phyloP scores from a whole-genome alignment of 352 stramenopile species.

The Phytophthora idaei region DNA sequence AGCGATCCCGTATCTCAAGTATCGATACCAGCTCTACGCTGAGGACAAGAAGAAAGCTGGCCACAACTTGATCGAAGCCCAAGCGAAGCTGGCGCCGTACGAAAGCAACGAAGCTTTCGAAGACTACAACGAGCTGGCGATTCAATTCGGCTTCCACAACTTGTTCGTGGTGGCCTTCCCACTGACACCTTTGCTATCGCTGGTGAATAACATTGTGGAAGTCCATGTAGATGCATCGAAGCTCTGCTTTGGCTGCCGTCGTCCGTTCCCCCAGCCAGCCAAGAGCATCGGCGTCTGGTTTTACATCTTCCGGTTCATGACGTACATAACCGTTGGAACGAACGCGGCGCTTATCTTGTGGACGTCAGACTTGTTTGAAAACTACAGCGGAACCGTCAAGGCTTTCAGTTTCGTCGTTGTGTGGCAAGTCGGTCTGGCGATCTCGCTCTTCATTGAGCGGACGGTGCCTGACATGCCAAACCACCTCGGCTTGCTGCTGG shows the following conservation, averaged over 20 bases:
- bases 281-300: conserved; percentile 93
- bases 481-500: conserved; percentile 49
- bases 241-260: conserved; percentile 66
- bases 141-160: conserved; percentile 95
- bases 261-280: conserved; percentile 69
- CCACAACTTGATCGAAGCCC: conserved; percentile 74
- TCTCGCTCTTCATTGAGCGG: conserved; percentile 60
- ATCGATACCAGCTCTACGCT: conserved; percentile 55
- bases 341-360: conserved; percentile 75
- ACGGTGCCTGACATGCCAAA: conserved; percentile 56
- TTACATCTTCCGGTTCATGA: conserved; percentile 76
- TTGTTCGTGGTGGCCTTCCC: conserved; percentile 94
- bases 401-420: conserved; percentile 63
- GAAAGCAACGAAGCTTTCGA: conserved; percentile 76
- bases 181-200: conserved; percentile 86
- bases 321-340: conserved; percentile 69
- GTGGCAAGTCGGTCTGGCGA: conserved; percentile 61
- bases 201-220: conserved; percentile 91
- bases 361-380: conserved; percentile 62
- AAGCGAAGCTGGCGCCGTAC: conserved; percentile 73
- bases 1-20: conserved; percentile 79
- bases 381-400: conserved; percentile 49
- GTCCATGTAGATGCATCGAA: conserved; percentile 82
- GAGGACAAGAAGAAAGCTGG: conserved; percentile 37
- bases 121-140: conserved; percentile 89